Conservation (phyloP, 1,284 basidiomycete species). For the Boletus semigastroideus region DNA sequence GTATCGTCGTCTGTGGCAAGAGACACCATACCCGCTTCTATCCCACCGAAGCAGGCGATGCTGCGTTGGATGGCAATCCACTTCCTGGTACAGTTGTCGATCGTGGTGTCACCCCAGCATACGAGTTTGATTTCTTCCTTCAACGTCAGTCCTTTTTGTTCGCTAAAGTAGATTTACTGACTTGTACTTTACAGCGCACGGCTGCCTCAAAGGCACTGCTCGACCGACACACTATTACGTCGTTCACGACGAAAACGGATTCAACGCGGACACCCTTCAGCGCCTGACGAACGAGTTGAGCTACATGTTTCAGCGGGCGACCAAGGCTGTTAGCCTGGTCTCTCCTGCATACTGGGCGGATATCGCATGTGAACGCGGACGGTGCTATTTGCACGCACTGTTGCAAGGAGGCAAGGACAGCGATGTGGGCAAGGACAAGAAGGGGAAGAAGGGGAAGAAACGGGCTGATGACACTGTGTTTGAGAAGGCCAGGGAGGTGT, state of each 20-base stretch:
- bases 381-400: constrained; percentile 70
- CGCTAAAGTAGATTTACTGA: constrained; percentile 22
- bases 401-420: constrained; percentile 40
- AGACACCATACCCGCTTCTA: constrained; percentile 71
- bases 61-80: constrained; percentile 66
- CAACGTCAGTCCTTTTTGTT: constrained; percentile 40
- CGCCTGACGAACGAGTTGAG: constrained; percentile 56
- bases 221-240: constrained; percentile 77
- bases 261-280: constrained; percentile 68
- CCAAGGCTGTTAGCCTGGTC: constrained; percentile 77
- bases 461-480: constrained; percentile 28
- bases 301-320: constrained; percentile 77
- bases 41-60: constrained; percentile 54
- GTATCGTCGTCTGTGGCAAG: constrained; percentile 77
- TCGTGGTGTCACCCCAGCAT: constrained; percentile 63
- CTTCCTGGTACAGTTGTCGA: constrained; percentile 77
- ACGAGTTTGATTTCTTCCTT: constrained; percentile 77
- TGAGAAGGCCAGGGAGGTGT: constrained; percentile 50
- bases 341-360: constrained; percentile 78
- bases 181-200: constrained; percentile 35
- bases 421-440: constrained; percentile 3
- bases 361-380: constrained; percentile 73
- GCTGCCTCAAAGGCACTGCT: constrained; percentile 65
- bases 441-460: constrained; percentile 11
- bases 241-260: constrained; percentile 69